A percentile compares a stretch with the other conserved stretches of the same genome.
Conservation (phyloP, 495 filamentous ascomycete species). For the Aspergillus incahuasiensis region DNA sequence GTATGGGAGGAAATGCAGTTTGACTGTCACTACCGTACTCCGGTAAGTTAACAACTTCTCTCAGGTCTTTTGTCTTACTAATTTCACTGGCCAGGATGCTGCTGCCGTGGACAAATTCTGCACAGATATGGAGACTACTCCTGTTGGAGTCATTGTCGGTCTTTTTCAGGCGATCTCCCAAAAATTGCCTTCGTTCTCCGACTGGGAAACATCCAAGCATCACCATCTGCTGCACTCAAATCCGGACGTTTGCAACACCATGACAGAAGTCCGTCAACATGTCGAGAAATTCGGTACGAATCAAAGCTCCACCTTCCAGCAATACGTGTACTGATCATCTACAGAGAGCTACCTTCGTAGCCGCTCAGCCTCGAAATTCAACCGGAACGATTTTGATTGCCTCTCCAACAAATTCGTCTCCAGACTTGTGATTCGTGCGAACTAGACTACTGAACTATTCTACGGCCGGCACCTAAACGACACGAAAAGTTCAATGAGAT, state of each 20-base stretch:
- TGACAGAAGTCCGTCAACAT: slow-evolving; percentile 88
- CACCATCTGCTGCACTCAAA: slow-evolving; percentile 84
- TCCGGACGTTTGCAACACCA: slow-evolving; percentile 80
- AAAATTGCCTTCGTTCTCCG: slow-evolving; percentile 81
- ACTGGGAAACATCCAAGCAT: slow-evolving; percentile 88
- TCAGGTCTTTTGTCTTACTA: background rate
- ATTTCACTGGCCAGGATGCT: slow-evolving; percentile 48
- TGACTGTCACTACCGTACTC: slow-evolving; percentile 87
- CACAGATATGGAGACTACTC: slow-evolving; percentile 87
- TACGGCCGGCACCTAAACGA: slow-evolving; percentile 20
- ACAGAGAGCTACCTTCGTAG: slow-evolving; percentile 56
- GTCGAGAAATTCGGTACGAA: slow-evolving; percentile 78
- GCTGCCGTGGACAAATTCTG: slow-evolving; percentile 86
- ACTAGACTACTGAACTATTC: slow-evolving; percentile 48
- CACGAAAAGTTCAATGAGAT: slow-evolving; percentile 22
- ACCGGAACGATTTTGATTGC: slow-evolving; percentile 85
- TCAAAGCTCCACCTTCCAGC: background rate
- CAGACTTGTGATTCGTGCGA: slow-evolving; percentile 88
- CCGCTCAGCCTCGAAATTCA: slow-evolving; percentile 64
- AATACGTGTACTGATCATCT: slow-evolving; percentile 22
- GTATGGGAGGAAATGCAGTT: slow-evolving; percentile 99
- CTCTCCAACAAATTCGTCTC: slow-evolving; percentile 93
- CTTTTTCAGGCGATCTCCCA: slow-evolving; percentile 94
- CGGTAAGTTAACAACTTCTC: slow-evolving; percentile 30
- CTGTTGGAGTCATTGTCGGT: slow-evolving; percentile 89